Base-by-base conservation (phyloP, 768 basidiomycete species). In the Lepiota subincarnata region DNA sequence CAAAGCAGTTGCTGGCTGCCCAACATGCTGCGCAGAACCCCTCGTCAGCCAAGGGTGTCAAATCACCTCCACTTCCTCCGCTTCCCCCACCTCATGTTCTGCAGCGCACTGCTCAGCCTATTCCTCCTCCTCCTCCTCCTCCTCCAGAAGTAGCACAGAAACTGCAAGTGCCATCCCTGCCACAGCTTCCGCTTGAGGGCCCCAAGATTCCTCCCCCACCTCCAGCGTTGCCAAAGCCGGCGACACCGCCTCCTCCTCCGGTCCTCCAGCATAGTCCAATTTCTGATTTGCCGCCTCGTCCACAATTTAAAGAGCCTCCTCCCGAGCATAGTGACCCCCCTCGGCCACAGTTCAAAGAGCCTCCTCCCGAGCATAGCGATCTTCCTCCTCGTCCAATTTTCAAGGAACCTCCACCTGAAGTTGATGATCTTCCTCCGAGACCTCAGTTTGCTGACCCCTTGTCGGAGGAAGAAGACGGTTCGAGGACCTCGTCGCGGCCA, bases 1-100 rank as follows among this genome's bases (percentile, higher is more conserved):
- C 82, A 2, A 76, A 82, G 56, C 85, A 91, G 55, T 72, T 90
- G 12, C 77, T 92, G 14, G 83, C 82, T 12, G 84, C 82, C 34
- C 86, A 92, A 63, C 80, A 84, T 58, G 73, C 78, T 39, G 80
- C 80, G 2, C 81, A 82, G 62, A 79, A 79, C 52, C 73, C 76
- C 47, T 75, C 75, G 1, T 59, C 76, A 16, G 66, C 67, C 12
- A 69, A 64, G 43, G 63, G 67, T 36, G 59, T 59, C n/a, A 60
- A 68, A 63, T 60, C 63, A 2, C 61, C 72, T 26, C 57, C 57
- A 20, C 60, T 59, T n/a, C 64, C 71, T n/a, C 66, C 68, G 47
- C 66, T 62, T 39, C 56, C 60, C 12, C 50, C 64, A 5, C 69
- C 72, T 0, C 70, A 73, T 1, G 64, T 65, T 7, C 54, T 62